Base-by-base conservation (phyloP, 768 basidiomycete genomes). In the Termitomyces eurrhizus region DNA sequence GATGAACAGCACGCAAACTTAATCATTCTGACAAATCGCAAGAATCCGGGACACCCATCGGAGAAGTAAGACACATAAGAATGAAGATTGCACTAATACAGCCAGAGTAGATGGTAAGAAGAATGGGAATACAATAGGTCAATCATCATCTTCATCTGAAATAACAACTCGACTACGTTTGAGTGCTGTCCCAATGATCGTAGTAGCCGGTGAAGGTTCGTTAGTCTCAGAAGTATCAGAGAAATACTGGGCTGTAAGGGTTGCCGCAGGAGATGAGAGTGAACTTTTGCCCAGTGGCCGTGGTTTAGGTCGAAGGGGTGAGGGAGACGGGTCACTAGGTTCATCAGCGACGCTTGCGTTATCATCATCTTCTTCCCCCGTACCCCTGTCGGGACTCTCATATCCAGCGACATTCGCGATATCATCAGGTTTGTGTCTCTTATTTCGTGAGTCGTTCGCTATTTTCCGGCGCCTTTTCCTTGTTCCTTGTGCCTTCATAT, bases 401-500 rank as follows among this genome's bases (percentile, higher is more conserved):
- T 59, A 66, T 26, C 59, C 67, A 14, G 60, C 62, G 42, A 65
- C 49, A 57, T 66, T 24, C 56, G 71, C 33, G 48, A 69, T 45
- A 52, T 42, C 63, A 49, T 71, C 70, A 55, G 71, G 67, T 67
- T 74, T 75, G 64, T 72, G 69, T 56, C 73, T 70, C 66, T 77
- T 78, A 64, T 70, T 64, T 52, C 58, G 63, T 1, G 62, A 61
- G 49, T 67, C 67, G 59, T 75, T 72, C 63, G 59, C 71, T 59
- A 70, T 71, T 66, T 79, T 79, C 73, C 77, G 73, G 52, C 78
- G 71, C 55, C 79, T 69, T 69, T 83, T 75, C 66, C 79, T 78
- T 65, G 83, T 80, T 49, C 81, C 79, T 33, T 78, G 73, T 51
- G 79, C 58, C 75, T 81, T 72, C 90, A 86, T 82, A 13, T 79